A percentile compares a stretch with the other conserved stretches of the same genome.
phyloP scores from a whole-genome alignment of 768 basidiomycete genomes.

The Tylopilus rubrobrunneus region DNA sequence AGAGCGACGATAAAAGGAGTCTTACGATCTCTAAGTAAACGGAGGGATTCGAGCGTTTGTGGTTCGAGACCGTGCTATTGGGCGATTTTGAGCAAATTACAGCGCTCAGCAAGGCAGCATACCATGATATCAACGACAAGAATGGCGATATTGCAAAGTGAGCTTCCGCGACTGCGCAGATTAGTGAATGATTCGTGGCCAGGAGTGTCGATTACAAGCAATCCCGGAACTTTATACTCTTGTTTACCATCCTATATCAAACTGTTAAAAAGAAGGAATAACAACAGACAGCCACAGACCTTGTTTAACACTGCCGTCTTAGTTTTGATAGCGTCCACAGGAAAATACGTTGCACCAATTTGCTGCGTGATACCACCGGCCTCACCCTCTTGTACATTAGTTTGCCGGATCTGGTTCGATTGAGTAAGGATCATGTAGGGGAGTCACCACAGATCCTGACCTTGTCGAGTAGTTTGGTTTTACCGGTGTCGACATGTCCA shows the following conservation, averaged over 20 bases:
- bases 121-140: constrained; percentile 99
- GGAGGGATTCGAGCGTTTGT: constrained; percentile 96
- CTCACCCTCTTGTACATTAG: constrained; percentile 98
- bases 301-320: constrained; percentile 95
- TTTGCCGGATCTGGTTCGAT: constrained; percentile 85
- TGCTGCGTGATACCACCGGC: constrained; percentile 99
- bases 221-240: constrained; percentile 96
- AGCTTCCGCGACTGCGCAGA: constrained; percentile 90
- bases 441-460: constrained; percentile 37
- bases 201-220: constrained; percentile 95
- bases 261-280: constrained; percentile 7
- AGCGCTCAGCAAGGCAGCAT: constrained; percentile 15
- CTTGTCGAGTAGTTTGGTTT: constrained; percentile 97
- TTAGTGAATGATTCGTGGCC: constrained; percentile 99
- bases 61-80: constrained; percentile 90
- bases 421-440: constrained; percentile 1
- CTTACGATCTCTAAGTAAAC: constrained; percentile 85
- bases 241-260: constrained; percentile 60
- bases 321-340: constrained; percentile 85
- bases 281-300: constrained; percentile 35
- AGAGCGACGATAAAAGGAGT: constrained; percentile 99
- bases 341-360: constrained; percentile 99
- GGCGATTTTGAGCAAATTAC: constrained; percentile 4
- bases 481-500: constrained; percentile 99
- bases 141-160: constrained; percentile 97